Percentiles rank a stretch among this genome's conserved stretches.
phyloP scores from a whole-genome alignment of 495 filamentous ascomycete genomes.

The Cetradonia linearis region DNA sequence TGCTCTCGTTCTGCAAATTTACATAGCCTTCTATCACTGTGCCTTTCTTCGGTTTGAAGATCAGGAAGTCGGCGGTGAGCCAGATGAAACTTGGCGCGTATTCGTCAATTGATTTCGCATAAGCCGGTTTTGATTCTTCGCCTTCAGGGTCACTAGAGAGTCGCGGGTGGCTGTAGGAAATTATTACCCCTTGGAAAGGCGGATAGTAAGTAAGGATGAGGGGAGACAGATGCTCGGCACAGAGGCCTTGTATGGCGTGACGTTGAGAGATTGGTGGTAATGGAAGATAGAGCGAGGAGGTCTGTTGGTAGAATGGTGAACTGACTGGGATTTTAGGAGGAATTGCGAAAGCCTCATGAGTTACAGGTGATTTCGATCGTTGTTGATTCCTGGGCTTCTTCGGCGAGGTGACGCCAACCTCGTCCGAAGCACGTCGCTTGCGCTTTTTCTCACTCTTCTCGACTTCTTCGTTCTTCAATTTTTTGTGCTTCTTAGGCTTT shows the following conservation, averaged over 20 bases:
- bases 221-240: conserved; percentile 67
- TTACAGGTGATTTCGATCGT: background rate
- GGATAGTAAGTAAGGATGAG: conserved; percentile 66
- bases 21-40: conserved; percentile 53
- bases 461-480: conserved; percentile 20
- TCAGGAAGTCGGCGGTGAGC: conserved; percentile 61
- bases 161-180: conserved; percentile 55
- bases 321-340: conserved; percentile 17
- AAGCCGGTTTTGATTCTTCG: conserved; percentile 33
- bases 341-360: background rate
- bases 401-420: conserved; percentile 27
- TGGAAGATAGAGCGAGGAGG: conserved; percentile 59
- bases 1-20: conserved; percentile 61
- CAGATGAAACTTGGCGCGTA: conserved; percentile 60
- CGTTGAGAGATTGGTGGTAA: conserved; percentile 55
- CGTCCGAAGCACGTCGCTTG: conserved; percentile 42
- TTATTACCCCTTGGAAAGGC: conserved; percentile 56
- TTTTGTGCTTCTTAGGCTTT: conserved; percentile 13
- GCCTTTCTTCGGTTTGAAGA: conserved; percentile 54
- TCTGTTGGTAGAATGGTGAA: conserved; percentile 52
- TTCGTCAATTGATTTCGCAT: conserved; percentile 51
- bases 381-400: conserved; percentile 35
- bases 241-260: conserved; percentile 53
- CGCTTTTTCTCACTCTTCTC: conserved; percentile 44
- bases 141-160: conserved; percentile 26